Conservation (phyloP, 169 alveolate genomes). For the Cryptosporidium ryanae region DNA sequence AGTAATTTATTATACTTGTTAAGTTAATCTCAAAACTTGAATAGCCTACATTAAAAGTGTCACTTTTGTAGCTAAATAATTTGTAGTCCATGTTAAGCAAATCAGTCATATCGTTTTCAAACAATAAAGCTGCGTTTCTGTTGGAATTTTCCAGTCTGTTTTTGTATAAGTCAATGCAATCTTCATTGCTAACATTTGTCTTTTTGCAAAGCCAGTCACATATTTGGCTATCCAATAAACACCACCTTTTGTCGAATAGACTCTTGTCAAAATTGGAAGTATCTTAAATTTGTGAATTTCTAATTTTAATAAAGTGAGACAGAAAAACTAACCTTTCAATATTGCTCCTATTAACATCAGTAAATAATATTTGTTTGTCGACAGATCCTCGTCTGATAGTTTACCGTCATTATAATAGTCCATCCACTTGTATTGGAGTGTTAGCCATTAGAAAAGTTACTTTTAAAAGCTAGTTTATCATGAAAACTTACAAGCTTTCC, state of each 20-base stretch:
- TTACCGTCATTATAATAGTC: conserved; percentile 3
- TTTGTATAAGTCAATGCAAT: neutral
- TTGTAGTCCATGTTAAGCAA: conserved; percentile 59
- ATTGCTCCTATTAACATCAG: conserved; percentile 24
- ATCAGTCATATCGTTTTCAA: neutral
- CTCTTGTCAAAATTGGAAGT: conserved; percentile 18
- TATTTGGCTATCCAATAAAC: conserved; percentile 18
- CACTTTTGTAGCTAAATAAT: neutral
- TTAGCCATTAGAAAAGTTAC: neutral
- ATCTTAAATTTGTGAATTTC: conserved; percentile 7
- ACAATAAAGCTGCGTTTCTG: conserved; percentile 22
- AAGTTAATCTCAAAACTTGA: conserved; percentile 62
- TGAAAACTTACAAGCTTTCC: conserved; percentile 50
- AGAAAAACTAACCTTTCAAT: conserved; percentile 35
- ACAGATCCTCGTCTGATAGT: neutral
- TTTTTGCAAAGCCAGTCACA: conserved; percentile 2
- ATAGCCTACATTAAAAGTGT: conserved; percentile 29
- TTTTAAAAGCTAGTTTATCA: neutral
- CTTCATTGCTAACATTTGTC: neutral
- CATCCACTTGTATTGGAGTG: conserved; percentile 17
- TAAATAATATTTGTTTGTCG: neutral
- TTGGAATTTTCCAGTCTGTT: conserved; percentile 10
- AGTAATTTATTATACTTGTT: conserved; percentile 8
- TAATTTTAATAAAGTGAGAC: neutral
- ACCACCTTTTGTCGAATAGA: conserved; percentile 37